These are phyloP conservation scores for Mycena crocata DNA, from an alignment of 768 basidiomycete species.

Conservation along the genomic window DNA sequence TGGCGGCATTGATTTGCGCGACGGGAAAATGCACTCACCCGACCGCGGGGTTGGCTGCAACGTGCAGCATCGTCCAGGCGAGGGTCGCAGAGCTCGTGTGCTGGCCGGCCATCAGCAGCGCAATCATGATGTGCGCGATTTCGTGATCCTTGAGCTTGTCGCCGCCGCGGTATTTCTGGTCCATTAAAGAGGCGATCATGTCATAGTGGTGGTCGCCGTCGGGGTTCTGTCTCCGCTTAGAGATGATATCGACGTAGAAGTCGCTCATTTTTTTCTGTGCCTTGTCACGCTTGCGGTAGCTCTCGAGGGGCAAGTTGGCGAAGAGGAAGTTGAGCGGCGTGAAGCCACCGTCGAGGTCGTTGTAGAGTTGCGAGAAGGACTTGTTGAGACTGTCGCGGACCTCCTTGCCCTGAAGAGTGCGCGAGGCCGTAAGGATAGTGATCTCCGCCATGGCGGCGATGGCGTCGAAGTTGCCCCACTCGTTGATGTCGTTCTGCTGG, in stretches of 20 bases:
- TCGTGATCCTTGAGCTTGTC: slow-evolving; percentile 84
- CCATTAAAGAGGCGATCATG: slow-evolving; percentile 90
- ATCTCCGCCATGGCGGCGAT: slow-evolving; percentile 84
- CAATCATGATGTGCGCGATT: slow-evolving; percentile 98
- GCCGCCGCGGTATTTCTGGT: slow-evolving; percentile 88
- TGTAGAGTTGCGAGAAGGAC: slow-evolving; percentile 85
- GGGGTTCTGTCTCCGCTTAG: slow-evolving; percentile 69
- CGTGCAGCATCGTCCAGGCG: slow-evolving; percentile 90
- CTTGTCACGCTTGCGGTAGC: slow-evolving; percentile 87
- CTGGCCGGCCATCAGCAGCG: slow-evolving; percentile 98
- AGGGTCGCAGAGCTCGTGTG: slow-evolving; percentile 95
- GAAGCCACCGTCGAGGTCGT: slow-evolving; percentile 95
- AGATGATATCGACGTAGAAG: slow-evolving; percentile 91
- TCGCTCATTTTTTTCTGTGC: slow-evolving; percentile 95
- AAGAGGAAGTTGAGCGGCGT: slow-evolving; percentile 97
- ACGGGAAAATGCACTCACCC: slow-evolving; percentile 62
- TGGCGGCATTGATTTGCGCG: not conserved
- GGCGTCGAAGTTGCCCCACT: slow-evolving; percentile 84
- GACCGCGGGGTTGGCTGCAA: slow-evolving; percentile 80
- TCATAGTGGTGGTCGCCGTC: slow-evolving; percentile 79
- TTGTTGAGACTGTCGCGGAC: slow-evolving; percentile 84
- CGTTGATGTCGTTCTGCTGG: slow-evolving; percentile 74
- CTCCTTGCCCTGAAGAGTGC: slow-evolving; percentile 94
- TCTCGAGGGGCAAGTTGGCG: slow-evolving; percentile 90
- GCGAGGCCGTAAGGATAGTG: slow-evolving; percentile 93